Evolutionary conservation across 345 rosid species (phyloP), one percentile per base, ranked within the genome.

Genomic region (Erucastrum elatum): DNA sequence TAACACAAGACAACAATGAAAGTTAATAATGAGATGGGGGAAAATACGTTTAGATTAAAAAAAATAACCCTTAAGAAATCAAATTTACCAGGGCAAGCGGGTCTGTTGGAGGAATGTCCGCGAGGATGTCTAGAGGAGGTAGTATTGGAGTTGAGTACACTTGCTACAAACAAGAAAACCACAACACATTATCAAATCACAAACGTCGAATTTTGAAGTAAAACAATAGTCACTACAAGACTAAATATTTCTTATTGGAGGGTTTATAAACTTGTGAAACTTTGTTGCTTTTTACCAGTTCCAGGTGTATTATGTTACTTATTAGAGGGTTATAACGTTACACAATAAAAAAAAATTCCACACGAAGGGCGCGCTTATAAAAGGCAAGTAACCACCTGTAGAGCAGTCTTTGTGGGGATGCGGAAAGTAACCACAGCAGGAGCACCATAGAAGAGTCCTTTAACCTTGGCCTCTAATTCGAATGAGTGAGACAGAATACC

Each of bases 341-440:
- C 55, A 13, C 16, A 11, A 39, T 11, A 13, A 11, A 13, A 2
- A 41, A 39, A 39, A 4, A 46, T 3, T 37, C 44, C 11, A 13
- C 53, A 46, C 53, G 53, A 53, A 27, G 72, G 72, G 26, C 4
- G 29, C 17, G 8, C 12, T 9, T 26, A 44, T 21, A 44, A 37
- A 30, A 30, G 71, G 33, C 70, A 33, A 81, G 21, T 21, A 21
- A 21, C 21, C 21, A 95, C 99, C 99, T 93, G 99, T 8, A 86
- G 81, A 83, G 88, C 87, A 55, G 90, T 70, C 84, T 96, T 91
- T 4, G 97, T 88, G 31, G 98, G 96, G 76, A 93, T 76, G 5
- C 97, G 97, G 94, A 90, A 96, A 69, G 91, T 96, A 79, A 96
- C 77, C 1, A 90, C 72, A 16, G 99, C 98, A 10, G 97, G 99